Evolutionary conservation across 2,329 filamentous ascomycete species (phyloP).

Genomic region (Scedosporium dehoogii): DNA sequence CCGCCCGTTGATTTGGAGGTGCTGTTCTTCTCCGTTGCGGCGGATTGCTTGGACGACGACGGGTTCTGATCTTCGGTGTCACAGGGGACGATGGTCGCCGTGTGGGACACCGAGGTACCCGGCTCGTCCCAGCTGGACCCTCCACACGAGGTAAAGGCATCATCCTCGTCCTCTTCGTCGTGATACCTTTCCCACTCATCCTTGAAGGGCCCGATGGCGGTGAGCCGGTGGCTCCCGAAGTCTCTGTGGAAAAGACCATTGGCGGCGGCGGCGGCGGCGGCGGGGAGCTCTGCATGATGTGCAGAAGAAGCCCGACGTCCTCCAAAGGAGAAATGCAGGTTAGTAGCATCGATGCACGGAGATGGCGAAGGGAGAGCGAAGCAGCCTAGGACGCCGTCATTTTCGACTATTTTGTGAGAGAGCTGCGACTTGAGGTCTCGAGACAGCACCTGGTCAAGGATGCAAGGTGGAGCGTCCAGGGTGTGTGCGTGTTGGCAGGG

Average conservation of each 20-base stretch:
- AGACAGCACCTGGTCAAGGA: neutral
- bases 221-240: too few species aligned
- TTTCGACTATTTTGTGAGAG: neutral
- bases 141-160: neutral
- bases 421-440: neutral
- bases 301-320: neutral
- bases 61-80: constrained; percentile 6
- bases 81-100: neutral
- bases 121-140: neutral
- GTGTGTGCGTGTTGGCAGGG: neutral
- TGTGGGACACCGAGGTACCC: neutral
- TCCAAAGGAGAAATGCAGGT: neutral
- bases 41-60: constrained; percentile 4
- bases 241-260: too few species aligned
- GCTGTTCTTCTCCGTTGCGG: neutral
- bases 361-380: neutral
- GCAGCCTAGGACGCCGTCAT: neutral
- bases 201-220: neutral
- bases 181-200: neutral
- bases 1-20: neutral
- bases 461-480: neutral
- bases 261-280: neutral
- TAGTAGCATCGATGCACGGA: neutral
- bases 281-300: neutral
- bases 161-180: neutral